Evolutionary conservation across 768 basidiomycete genomes (phyloP), one percentile per base, ranked within the genome.

Genomic region (Leccinum arenicola): DNA sequence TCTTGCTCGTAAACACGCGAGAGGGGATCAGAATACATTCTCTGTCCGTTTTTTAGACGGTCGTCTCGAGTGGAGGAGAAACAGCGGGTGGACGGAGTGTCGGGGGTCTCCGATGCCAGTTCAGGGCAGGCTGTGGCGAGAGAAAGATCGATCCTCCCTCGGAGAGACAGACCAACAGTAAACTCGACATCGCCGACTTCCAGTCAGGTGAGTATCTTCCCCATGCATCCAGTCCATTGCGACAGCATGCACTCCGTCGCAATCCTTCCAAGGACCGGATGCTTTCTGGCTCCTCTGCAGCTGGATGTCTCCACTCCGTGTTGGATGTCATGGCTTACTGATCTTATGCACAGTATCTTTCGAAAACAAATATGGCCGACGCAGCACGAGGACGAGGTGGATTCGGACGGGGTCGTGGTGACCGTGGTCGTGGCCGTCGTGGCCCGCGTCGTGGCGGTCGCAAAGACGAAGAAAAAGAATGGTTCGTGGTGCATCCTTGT

Each of bases 401-500:
- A 64, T 86, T 93, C 63, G 91, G 93, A 63, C 86, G 93, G 67
- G 91, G 93, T 57, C 86, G 93, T 56, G 85, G 92, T 60, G 90
- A 81, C 38, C 74, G 82, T 61, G 81, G 83, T 17, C 76, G 84
- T 52, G 85, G 86, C 45, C 82, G 88, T 69, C 78, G 87, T 63
- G 85, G 95, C 52, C 91, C 93, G 67, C 89, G 97, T 68, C 90
- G 96, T 67, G 97, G 96, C 58, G 93, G 92, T 60, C 93, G 94
- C 82, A 98, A 97, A 83, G 97, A 99, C 72, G 97, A 98, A 77
- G 97, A 98, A 80, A 98, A 98, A 83, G 97, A 98, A 77, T 98
- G 97, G 96, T 97, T 75, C 76, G 81, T 76, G 31, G 31, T 7
- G 19, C 33, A 51, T 60, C 33, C 57, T 43, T 54, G 48, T 40